Conservation (phyloP, 1,284 basidiomycete species). For the Fomitopsis schrenkii region DNA sequence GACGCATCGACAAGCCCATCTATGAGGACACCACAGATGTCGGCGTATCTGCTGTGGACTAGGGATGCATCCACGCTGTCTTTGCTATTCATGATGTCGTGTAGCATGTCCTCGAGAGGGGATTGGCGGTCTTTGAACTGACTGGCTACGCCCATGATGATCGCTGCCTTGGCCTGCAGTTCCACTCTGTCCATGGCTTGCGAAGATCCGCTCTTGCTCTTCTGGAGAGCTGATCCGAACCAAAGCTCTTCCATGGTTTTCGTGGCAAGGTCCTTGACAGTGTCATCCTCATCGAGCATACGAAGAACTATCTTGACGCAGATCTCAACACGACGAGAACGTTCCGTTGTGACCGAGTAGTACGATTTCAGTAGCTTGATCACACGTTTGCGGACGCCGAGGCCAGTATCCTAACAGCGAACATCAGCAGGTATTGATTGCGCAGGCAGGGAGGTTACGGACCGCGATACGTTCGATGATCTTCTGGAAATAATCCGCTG, state of each 20-base stretch:
- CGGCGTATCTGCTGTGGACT: conserved; percentile 62
- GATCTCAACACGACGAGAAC: conserved; percentile 71
- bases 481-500: conserved; percentile 80
- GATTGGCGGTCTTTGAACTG: conserved; percentile 81
- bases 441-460: conserved; percentile 22
- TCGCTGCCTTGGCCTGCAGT: conserved; percentile 58
- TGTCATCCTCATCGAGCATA: conserved; percentile 90
- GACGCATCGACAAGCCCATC: conserved; percentile 85
- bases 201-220: conserved; percentile 19
- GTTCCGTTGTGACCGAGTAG: conserved; percentile 62
- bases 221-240: conserved; percentile 51
- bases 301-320: conserved; percentile 80
- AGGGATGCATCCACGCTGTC: conserved; percentile 43
- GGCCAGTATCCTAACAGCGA: conserved; percentile 74
- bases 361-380: conserved; percentile 89
- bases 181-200: conserved; percentile 43
- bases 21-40: conserved; percentile 82
- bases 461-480: conserved; percentile 88
- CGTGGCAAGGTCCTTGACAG: conserved; percentile 87
- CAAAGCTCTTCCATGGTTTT: conserved; percentile 89
- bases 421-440: background rate
- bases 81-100: conserved; percentile 71
- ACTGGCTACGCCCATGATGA: conserved; percentile 83
- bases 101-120: conserved; percentile 80
- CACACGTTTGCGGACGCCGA: conserved; percentile 91